phyloP scores from a whole-genome alignment of 176 grass and related monocot species.

The Otatea glauca region DNA sequence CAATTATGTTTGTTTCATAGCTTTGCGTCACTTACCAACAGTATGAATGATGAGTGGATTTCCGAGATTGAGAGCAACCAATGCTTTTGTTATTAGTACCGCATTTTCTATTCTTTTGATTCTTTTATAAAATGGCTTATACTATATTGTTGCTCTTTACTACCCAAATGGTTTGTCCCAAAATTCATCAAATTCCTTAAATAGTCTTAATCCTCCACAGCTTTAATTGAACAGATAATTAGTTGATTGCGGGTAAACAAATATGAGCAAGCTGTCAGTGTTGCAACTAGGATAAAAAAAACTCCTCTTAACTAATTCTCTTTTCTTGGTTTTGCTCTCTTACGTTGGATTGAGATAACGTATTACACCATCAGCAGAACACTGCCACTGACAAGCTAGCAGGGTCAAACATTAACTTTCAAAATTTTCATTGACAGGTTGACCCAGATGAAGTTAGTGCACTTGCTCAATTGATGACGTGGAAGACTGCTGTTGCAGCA shows the following conservation, averaged over 20 bases:
- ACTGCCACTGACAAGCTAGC: neutral
- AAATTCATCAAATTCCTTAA: neutral
- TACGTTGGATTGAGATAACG: neutral
- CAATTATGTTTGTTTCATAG: neutral
- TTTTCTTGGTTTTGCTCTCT: neutral
- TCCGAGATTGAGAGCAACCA: neutral
- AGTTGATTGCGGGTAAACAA: neutral
- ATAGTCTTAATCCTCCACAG: too few relatives aligned
- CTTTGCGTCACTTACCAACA: neutral
- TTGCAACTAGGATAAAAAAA: neutral
- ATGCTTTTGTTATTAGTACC: too few relatives aligned
- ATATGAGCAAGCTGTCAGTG: neutral
- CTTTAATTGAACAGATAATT: neutral
- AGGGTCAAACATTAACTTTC: neutral
- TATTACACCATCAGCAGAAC: neutral
- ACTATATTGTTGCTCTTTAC: too few relatives aligned
- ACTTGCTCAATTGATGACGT: slow-evolving; percentile 97
- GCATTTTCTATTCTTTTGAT: too few relatives aligned
- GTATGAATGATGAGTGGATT: neutral
- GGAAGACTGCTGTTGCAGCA: slow-evolving; percentile 93
- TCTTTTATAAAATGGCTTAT: too few relatives aligned
- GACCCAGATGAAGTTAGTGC: slow-evolving; percentile 95
- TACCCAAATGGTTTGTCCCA: too few relatives aligned
- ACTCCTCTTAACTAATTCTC: neutral
- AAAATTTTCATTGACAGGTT: slow-evolving; percentile 51